Evolutionary conservation across 2,329 filamentous ascomycete species (phyloP).

Genomic region (Neurospora sp.): DNA sequence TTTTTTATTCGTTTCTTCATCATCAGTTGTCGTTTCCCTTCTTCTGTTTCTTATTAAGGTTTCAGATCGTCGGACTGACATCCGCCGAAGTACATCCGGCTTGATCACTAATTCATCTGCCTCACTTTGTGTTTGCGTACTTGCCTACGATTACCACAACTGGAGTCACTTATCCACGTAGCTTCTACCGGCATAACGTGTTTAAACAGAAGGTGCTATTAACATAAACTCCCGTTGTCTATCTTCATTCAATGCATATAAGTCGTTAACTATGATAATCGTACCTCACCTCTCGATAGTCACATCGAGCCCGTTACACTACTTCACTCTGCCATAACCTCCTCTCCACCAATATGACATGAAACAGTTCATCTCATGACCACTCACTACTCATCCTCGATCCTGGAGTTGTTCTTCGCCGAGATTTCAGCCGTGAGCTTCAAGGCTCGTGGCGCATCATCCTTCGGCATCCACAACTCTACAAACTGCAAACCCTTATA

Average conservation of each 20-base stretch:
- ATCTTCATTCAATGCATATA: background rate
- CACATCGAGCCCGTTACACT: background rate
- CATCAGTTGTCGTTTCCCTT: too few relatives aligned
- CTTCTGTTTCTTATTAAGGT: too few relatives aligned
- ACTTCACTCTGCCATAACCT: background rate
- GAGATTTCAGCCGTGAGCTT: conserved; percentile 61
- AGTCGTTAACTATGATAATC: background rate
- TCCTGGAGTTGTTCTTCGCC: conserved; percentile 53
- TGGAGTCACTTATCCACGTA: background rate
- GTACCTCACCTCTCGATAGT: background rate
- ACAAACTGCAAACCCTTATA: conserved; percentile 56
- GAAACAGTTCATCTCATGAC: background rate
- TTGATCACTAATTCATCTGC: too few relatives aligned
- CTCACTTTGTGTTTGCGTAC: too few relatives aligned
- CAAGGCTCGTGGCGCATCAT: conserved; percentile 65
- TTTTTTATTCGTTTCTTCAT: too few relatives aligned
- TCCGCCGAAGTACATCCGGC: too few relatives aligned
- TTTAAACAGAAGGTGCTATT: background rate
- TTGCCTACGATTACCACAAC: background rate
- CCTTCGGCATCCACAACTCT: conserved; percentile 69
- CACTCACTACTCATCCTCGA: conserved; percentile 15
- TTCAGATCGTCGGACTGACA: too few relatives aligned
- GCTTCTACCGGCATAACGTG: background rate
- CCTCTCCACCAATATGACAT: background rate
- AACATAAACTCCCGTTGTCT: background rate